phyloP scores from a whole-genome alignment of 345 rosid species.

The Trapa incisa region DNA sequence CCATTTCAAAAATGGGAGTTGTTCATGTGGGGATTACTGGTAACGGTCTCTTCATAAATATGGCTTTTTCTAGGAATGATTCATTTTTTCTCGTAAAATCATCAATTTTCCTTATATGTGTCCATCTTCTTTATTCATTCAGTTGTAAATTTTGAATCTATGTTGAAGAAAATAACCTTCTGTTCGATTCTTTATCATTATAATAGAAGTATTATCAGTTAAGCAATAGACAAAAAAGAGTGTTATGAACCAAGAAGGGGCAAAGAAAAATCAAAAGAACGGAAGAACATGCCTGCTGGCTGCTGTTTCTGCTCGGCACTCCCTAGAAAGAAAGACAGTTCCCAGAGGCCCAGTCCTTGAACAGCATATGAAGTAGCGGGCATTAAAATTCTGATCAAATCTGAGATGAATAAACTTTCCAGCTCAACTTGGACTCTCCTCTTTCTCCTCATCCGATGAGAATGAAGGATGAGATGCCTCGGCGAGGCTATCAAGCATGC shows the following conservation, averaged over 20 bases:
- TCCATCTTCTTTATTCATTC: neutral
- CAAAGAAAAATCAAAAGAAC: neutral
- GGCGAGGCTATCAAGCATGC: conserved; percentile 33
- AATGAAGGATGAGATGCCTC: conserved; percentile 16
- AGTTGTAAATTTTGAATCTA: neutral
- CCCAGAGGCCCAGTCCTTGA: neutral
- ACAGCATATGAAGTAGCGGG: neutral
- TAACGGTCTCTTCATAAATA: conserved; percentile 7
- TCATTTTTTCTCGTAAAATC: neutral
- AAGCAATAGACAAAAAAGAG: neutral
- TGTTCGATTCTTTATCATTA: conserved; percentile 1
- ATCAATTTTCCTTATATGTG: too few species aligned
- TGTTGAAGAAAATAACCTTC: neutral
- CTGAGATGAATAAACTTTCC: neutral
- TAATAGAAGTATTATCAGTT: conserved; percentile 1
- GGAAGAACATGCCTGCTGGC: neutral
- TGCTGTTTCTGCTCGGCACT: neutral
- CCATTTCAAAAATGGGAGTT: conserved; percentile 56
- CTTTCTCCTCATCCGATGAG: conserved; percentile 6
- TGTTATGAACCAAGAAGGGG: neutral
- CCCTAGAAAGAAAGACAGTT: neutral
- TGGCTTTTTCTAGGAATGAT: neutral
- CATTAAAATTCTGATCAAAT: neutral
- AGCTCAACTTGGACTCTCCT: conserved; percentile 1
- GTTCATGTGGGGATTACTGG: conserved; percentile 83